A percentile compares a stretch with the other conserved stretches of the same genome.
These are phyloP conservation scores for Psilocybe sp. DNA, from an alignment of 768 basidiomycete species.

Conservation along the genomic window DNA sequence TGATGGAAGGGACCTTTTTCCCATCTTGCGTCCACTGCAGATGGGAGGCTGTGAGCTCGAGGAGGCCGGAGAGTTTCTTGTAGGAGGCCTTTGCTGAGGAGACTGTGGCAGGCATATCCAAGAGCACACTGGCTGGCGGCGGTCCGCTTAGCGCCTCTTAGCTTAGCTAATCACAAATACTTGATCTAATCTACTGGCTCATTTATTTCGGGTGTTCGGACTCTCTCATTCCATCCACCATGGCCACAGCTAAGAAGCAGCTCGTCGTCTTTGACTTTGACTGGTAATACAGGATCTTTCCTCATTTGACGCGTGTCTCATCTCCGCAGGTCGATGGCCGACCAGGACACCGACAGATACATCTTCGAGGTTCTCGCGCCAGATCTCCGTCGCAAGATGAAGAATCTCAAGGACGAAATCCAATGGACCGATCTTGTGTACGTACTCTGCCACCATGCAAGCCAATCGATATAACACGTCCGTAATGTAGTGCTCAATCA, in stretches of 20 bases:
- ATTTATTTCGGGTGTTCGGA: constrained; percentile 3
- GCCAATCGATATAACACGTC: constrained; percentile 1
- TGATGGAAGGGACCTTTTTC: constrained; percentile 60
- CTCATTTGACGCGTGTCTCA: background rate
- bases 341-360: constrained; percentile 97
- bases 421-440: constrained; percentile 98
- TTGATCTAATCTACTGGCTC: constrained; percentile 12
- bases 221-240: constrained; percentile 11
- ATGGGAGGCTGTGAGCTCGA: constrained; percentile 70
- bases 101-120: constrained; percentile 60
- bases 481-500: constrained; percentile 51
- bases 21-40: constrained; percentile 82
- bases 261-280: constrained; percentile 96
- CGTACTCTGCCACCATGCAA: constrained; percentile 18
- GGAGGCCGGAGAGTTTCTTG: constrained; percentile 77
- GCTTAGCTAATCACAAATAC: constrained; percentile 17
- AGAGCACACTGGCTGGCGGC: constrained; percentile 1
- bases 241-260: constrained; percentile 46
- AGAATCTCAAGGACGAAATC: constrained; percentile 52
- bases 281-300: constrained; percentile 49
- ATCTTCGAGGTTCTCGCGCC: constrained; percentile 85
- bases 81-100: constrained; percentile 77
- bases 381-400: constrained; percentile 80
- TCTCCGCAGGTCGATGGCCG: constrained; percentile 71
- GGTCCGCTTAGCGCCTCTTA: background rate